A percentile compares a stretch with the other conserved stretches of the same genome.
phyloP scores from a whole-genome alignment of 371 early-diverging fungal species.

The Circinella umbellata region DNA sequence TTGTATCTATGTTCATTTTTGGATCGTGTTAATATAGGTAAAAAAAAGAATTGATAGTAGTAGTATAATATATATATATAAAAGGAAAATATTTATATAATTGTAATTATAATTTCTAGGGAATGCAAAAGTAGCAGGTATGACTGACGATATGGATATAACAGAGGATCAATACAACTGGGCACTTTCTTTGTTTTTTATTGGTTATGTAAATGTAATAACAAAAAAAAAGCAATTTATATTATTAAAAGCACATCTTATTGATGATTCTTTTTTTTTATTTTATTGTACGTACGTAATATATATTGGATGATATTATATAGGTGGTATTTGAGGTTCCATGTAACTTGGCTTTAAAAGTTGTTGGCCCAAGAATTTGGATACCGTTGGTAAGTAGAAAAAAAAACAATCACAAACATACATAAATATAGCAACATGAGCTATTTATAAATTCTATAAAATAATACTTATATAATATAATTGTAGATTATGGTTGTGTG shows the following conservation, averaged over 20 bases:
- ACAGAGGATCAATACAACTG: slow-evolving; percentile 54
- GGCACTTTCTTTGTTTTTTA: slow-evolving; percentile 65
- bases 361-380: slow-evolving; percentile 62
- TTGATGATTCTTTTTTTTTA: too few relatives aligned
- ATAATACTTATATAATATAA: too few relatives aligned
- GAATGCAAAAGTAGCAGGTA: slow-evolving; percentile 60
- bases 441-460: too few relatives aligned
- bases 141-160: slow-evolving; percentile 44
- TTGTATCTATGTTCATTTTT: slow-evolving; percentile 56
- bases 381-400: slow-evolving; percentile 39
- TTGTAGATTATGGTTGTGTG: slow-evolving; percentile 12
- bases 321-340: slow-evolving; percentile 72
- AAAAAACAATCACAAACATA: slow-evolving; percentile 53
- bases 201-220: slow-evolving; percentile 55
- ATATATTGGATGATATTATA: slow-evolving; percentile 18
- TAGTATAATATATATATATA: too few relatives aligned
- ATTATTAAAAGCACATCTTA: too few relatives aligned
- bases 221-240: too few relatives aligned
- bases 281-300: too few relatives aligned
- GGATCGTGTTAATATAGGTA: slow-evolving; percentile 59
- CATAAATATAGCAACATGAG: slow-evolving; percentile 12
- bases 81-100: too few relatives aligned
- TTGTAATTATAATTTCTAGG: slow-evolving; percentile 21
- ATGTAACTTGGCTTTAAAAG: slow-evolving; percentile 71
- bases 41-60: neutral